Evolutionary conservation across 2,329 filamentous ascomycete species (phyloP).

Genomic region (Tolypocladium album): DNA sequence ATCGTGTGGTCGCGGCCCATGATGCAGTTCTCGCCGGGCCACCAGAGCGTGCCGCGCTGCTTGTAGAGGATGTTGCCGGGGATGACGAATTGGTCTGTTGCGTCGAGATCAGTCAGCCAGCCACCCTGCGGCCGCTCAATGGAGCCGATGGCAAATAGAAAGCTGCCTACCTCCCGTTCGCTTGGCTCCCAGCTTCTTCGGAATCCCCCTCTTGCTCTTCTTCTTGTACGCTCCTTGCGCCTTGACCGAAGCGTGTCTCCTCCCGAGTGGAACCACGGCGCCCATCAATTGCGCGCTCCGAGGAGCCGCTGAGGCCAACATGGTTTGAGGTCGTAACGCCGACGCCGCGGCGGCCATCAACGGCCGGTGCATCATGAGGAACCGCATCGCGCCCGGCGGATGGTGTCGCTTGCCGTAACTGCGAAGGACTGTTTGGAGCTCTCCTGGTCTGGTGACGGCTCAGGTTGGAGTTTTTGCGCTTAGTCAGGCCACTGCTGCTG

Average conservation of each 20-base stretch:
- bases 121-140: slow-evolving; percentile 5
- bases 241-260: slow-evolving; percentile 48
- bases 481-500: not conserved
- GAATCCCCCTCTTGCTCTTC: slow-evolving; percentile 46
- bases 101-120: not conserved
- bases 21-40: slow-evolving; percentile 86
- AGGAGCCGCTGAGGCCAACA: slow-evolving; percentile 7
- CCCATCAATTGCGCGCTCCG: slow-evolving; percentile 17
- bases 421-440: not conserved
- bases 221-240: slow-evolving; percentile 59
- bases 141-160: no score
- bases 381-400: slow-evolving; percentile 27
- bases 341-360: slow-evolving; percentile 27
- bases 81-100: slow-evolving; percentile 76
- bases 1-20: slow-evolving; percentile 97
- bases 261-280: slow-evolving; percentile 34
- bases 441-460: not conserved
- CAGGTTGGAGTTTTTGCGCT: slow-evolving; percentile 1
- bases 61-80: slow-evolving; percentile 97
- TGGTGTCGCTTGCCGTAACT: slow-evolving; percentile 14
- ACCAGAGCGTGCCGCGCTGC: slow-evolving; percentile 91
- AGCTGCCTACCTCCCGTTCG: slow-evolving; percentile 64
- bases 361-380: slow-evolving; percentile 35
- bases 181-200: slow-evolving; percentile 89
- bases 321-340: slow-evolving; percentile 14